phyloP scores from a whole-genome alignment of 257 asterid genomes.

The Solanum etuberosum region DNA sequence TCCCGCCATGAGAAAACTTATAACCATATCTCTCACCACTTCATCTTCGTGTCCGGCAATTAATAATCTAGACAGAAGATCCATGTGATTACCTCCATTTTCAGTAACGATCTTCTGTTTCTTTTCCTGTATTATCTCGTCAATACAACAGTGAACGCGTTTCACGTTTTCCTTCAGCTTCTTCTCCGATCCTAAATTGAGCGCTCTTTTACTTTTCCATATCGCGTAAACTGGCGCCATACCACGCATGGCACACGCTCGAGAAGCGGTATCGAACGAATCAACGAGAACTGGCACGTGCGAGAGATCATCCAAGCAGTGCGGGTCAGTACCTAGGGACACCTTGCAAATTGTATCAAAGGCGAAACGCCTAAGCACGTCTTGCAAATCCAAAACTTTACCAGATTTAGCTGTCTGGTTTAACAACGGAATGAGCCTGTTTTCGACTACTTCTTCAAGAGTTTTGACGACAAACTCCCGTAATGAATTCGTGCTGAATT shows the following conservation, averaged over 20 bases:
- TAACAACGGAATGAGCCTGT: neutral
- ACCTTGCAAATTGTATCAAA: constrained; percentile 13
- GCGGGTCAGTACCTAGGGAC: neutral
- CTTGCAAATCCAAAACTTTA: constrained; percentile 3
- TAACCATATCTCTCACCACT: constrained; percentile 9
- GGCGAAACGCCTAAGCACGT: constrained; percentile 7
- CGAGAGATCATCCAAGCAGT: constrained; percentile 6
- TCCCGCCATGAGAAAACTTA: constrained; percentile 6
- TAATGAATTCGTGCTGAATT: constrained; percentile 27
- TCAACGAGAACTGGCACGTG: constrained; percentile 27
- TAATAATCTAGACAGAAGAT: neutral
- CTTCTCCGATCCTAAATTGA: constrained; percentile 48
- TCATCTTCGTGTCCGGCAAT: neutral
- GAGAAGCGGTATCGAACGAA: constrained; percentile 54
- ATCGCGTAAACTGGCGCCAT: constrained; percentile 29
- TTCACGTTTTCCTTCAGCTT: constrained; percentile 32
- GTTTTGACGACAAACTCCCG: constrained; percentile 20
- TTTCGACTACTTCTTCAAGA: constrained; percentile 14
- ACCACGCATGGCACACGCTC: constrained; percentile 44
- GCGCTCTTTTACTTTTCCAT: constrained; percentile 44
- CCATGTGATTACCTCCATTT: neutral
- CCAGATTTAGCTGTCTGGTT: neutral
- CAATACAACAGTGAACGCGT: constrained; percentile 19
- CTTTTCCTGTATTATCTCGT: neutral
- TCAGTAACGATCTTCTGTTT: neutral